Conservation (phyloP, 805 yeast species). For the Sugiyamaella chiloensis region DNA sequence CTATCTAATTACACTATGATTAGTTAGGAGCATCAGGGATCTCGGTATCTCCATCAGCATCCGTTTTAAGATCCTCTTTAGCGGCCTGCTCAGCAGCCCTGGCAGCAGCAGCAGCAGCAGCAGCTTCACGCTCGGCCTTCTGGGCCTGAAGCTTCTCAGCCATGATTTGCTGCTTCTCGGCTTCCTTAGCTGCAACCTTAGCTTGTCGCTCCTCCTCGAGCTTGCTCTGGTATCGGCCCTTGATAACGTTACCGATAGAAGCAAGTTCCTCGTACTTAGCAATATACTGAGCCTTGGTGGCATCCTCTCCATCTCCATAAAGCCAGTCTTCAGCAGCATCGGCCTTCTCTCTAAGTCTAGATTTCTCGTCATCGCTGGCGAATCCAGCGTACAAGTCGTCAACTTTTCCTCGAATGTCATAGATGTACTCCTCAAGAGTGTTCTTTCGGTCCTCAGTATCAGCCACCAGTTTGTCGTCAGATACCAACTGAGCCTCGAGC, state of each 20-base stretch:
- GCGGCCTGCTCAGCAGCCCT: constrained; percentile 27
- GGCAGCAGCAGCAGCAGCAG: constrained; percentile 29
- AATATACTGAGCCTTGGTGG: constrained; percentile 93
- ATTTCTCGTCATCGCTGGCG: constrained; percentile 89
- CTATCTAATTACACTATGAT: constrained; percentile 2
- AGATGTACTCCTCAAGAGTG: constrained; percentile 96
- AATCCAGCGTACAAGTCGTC: constrained; percentile 87
- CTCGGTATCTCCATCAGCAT: constrained; percentile 16
- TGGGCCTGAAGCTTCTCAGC: constrained; percentile 81
- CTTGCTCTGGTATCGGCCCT: constrained; percentile 90
- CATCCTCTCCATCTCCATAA: constrained; percentile 95
- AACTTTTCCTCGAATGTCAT: constrained; percentile 93
- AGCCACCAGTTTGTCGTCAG: constrained; percentile 93
- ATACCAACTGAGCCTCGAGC: constrained; percentile 76
- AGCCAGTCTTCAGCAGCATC: constrained; percentile 95
- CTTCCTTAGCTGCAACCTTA: constrained; percentile 80
- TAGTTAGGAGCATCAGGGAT: constrained; percentile 14
- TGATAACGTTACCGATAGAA: constrained; percentile 87
- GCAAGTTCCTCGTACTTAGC: constrained; percentile 98
- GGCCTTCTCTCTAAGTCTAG: constrained; percentile 66
- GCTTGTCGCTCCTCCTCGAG: constrained; percentile 95
- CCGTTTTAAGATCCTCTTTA: constrained; percentile 3
- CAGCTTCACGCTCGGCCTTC: constrained; percentile 54
- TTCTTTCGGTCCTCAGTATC: constrained; percentile 99
- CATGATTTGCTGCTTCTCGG: constrained; percentile 71